Conservation (phyloP, 192 early-diverging fungal genomes). For the Diversispora epigaea region DNA sequence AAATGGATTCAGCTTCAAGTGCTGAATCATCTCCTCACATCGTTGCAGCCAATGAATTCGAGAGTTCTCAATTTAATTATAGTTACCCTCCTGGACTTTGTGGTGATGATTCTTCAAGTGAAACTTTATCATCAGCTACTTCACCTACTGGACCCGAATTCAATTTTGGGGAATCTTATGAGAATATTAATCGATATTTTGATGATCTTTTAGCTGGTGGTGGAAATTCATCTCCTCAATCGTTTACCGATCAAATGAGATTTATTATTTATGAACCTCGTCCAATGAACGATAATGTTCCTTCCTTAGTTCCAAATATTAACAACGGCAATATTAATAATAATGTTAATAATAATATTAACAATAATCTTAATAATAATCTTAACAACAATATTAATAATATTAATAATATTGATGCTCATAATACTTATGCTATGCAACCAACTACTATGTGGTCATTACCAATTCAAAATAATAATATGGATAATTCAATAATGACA, state of each 20-base stretch:
- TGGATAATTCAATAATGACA: conserved; percentile 3
- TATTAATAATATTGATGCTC: too few relatives aligned
- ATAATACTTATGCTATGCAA: background rate
- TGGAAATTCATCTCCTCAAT: background rate
- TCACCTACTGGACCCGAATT: background rate
- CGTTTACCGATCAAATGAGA: conserved; percentile 29
- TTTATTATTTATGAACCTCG: conserved; percentile 33
- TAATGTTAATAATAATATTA: too few relatives aligned
- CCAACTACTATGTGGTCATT: background rate
- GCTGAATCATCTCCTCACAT: conserved; percentile 16
- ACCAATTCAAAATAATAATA: background rate
- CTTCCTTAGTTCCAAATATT: conserved; percentile 7
- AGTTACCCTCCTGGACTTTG: background rate
- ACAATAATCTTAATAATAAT: too few relatives aligned
- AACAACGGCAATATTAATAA: background rate
- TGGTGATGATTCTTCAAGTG: conserved; percentile 20
- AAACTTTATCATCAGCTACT: background rate
- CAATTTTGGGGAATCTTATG: conserved; percentile 6
- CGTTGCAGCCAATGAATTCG: conserved; percentile 14
- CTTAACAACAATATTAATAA: too few relatives aligned
- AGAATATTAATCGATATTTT: background rate
- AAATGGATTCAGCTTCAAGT: conserved; percentile 8
- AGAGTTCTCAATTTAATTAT: conserved; percentile 2
- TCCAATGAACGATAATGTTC: conserved; percentile 3
- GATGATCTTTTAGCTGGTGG: background rate